Evolutionary conservation across 139 green algal genomes (phyloP).

Genomic region (Coelastrella sp.): DNA sequence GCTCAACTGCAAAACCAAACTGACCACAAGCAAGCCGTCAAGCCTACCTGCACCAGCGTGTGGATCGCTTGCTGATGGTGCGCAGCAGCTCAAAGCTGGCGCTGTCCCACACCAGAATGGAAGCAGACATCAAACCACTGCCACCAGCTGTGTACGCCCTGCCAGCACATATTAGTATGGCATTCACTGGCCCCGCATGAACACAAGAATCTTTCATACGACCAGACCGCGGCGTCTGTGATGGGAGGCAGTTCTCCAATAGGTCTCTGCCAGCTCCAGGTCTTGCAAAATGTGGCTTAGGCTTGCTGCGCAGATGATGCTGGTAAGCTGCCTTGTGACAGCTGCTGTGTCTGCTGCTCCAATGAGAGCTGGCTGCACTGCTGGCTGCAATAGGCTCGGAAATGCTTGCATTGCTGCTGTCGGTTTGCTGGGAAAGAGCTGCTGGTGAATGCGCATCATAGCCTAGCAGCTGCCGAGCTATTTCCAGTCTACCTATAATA

Average conservation of each 20-base stretch:
- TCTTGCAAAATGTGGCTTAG: neutral
- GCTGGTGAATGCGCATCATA: conserved; percentile 39
- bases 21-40: too few relatives aligned
- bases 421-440: neutral
- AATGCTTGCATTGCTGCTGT: conserved; percentile 20
- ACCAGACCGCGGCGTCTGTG: neutral
- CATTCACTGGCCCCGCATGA: conserved; percentile 15
- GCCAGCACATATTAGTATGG: conserved; percentile 19
- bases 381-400: neutral
- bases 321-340: neutral
- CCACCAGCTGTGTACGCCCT: conserved; percentile 44
- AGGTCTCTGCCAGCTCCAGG: conserved; percentile 14
- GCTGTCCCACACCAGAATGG: conserved; percentile 47
- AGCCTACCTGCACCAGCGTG: conserved; percentile 31
- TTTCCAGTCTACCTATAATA: conserved; percentile 10
- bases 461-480: conserved; percentile 20
- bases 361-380: neutral
- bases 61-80: conserved; percentile 37
- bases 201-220: conserved; percentile 3
- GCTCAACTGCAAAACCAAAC: neutral
- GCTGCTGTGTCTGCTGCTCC: conserved; percentile 5
- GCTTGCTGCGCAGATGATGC: neutral
- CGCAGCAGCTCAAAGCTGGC: conserved; percentile 39
- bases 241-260: conserved; percentile 14
- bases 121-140: neutral